Evolutionary conservation across 2,329 filamentous ascomycete species (phyloP).

Genomic region (Aureobasidium sp.): DNA sequence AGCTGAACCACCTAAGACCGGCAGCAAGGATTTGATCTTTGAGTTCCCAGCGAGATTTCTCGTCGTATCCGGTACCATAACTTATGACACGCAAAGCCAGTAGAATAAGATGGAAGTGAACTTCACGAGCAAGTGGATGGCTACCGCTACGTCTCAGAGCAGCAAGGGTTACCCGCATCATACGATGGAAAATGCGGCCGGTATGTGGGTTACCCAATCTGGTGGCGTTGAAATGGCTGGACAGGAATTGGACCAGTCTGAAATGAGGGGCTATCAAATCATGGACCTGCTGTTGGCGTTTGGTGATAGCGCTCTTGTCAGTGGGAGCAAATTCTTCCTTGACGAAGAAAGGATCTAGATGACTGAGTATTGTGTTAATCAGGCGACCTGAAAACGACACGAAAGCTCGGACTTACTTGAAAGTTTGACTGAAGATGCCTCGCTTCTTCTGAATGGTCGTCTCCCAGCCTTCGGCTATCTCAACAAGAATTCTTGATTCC

Average conservation of each 20-base stretch:
- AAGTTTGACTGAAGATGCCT: constrained; percentile 70
- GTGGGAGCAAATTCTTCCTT: constrained; percentile 91
- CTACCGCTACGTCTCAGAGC: constrained; percentile 62
- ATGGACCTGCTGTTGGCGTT: constrained; percentile 70
- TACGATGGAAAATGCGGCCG: constrained; percentile 71
- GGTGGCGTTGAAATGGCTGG: constrained; percentile 90
- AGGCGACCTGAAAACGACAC: neutral
- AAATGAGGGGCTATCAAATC: constrained; percentile 82
- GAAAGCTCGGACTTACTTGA: constrained; percentile 49
- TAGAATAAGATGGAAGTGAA: constrained; percentile 82
- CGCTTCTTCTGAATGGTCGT: constrained; percentile 66
- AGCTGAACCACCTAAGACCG: constrained; percentile 80
- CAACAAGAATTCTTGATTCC: constrained; percentile 75
- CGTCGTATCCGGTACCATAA: constrained; percentile 57
- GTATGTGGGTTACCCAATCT: constrained; percentile 77
- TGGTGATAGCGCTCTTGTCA: constrained; percentile 66
- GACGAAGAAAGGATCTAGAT: constrained; percentile 81
- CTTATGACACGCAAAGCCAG: constrained; percentile 74
- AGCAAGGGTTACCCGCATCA: constrained; percentile 72
- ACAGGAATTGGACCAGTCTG: constrained; percentile 78
- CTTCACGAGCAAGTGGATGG: constrained; percentile 82
- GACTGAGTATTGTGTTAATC: constrained; percentile 30
- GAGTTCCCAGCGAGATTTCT: constrained; percentile 67
- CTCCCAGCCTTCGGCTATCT: constrained; percentile 90
- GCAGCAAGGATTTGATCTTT: constrained; percentile 87